Percentiles rank a stretch among this genome's conserved stretches.
These are phyloP conservation scores for Xylariaceae sp. DNA, from an alignment of 2,329 filamentous ascomycete genomes.

Conservation along the genomic window DNA sequence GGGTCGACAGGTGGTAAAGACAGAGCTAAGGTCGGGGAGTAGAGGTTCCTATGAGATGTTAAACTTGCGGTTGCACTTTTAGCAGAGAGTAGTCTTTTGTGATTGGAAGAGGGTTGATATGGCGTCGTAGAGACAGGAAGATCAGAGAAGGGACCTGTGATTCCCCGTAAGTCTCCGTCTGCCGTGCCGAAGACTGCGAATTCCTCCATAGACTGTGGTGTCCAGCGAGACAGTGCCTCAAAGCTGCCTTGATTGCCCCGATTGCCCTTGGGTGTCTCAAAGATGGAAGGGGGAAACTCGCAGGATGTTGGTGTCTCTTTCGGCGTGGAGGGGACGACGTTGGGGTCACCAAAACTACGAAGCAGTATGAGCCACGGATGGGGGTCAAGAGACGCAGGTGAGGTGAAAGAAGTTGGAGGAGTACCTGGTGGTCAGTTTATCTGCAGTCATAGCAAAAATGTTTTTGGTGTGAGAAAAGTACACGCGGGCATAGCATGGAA, in stretches of 20 bases:
- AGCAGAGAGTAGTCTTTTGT: conserved; percentile 49
- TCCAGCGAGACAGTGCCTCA: conserved; percentile 50
- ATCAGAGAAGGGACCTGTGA: conserved; percentile 43
- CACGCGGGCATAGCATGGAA: conserved; percentile 16
- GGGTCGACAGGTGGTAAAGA: conserved; percentile 56
- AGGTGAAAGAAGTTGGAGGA: conserved; percentile 18
- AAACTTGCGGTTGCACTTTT: conserved; percentile 47
- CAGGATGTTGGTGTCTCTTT: conserved; percentile 52
- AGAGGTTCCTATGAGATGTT: conserved; percentile 58
- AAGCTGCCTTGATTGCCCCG: conserved; percentile 42
- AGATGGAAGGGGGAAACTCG: conserved; percentile 49
- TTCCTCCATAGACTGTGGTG: conserved; percentile 58
- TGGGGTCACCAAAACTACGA: conserved; percentile 57
- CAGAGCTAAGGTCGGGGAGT: conserved; percentile 48
- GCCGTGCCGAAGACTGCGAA: conserved; percentile 63
- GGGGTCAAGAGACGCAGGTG: conserved; percentile 5
- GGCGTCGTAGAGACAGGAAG: conserved; percentile 38
- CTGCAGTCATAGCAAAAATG: conserved; percentile 57
- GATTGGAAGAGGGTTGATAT: conserved; percentile 32
- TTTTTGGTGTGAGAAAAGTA: conserved; percentile 11
- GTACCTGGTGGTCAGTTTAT: conserved; percentile 52
- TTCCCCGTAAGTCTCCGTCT: conserved; percentile 51
- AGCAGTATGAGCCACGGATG: conserved; percentile 21
- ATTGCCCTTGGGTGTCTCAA: conserved; percentile 51
- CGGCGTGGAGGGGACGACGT: conserved; percentile 55